Conservation (phyloP, 1,284 basidiomycete genomes). For the Papiliotrema flavescens region DNA sequence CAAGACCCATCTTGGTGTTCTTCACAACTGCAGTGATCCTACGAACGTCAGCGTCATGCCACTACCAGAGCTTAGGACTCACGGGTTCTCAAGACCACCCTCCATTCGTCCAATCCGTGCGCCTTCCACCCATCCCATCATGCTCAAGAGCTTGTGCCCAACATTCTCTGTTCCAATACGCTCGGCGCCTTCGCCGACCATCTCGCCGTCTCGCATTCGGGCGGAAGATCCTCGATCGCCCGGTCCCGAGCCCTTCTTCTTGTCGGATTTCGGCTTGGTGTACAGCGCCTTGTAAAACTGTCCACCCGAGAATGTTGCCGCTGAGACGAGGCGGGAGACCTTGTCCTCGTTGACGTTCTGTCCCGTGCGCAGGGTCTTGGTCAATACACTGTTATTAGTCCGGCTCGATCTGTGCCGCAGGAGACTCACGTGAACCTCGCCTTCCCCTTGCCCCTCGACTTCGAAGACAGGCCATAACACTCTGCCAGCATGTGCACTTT, state of each 20-base stretch:
- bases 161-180: conserved; percentile 37
- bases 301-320: conserved; percentile 25
- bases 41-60: conserved; percentile 9
- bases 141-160: conserved; percentile 47
- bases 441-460: conserved; percentile 65
- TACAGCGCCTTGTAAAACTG: conserved; percentile 45
- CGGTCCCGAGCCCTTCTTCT: conserved; percentile 13
- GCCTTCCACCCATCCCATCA: conserved; percentile 50
- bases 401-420: background rate
- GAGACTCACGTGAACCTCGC: conserved; percentile 52
- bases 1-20: conserved; percentile 49
- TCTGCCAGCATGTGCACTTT: conserved; percentile 71
- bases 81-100: conserved; percentile 47
- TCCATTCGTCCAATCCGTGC: conserved; percentile 41
- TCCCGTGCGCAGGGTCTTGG: conserved; percentile 59
- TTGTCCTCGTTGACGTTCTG: conserved; percentile 61
- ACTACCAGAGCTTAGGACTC: conserved; percentile 17
- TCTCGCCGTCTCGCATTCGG: conserved; percentile 25
- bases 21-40: conserved; percentile 51
- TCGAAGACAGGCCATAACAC: conserved; percentile 70
- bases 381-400: conserved; percentile 58
- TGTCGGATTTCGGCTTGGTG: conserved; percentile 12
- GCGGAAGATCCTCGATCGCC: conserved; percentile 21
- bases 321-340: conserved; percentile 56
- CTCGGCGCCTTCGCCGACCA: conserved; percentile 9